These are phyloP conservation scores for Apiotrichum gamsii DNA, from an alignment of 1,284 basidiomycete species.

Conservation along the genomic window DNA sequence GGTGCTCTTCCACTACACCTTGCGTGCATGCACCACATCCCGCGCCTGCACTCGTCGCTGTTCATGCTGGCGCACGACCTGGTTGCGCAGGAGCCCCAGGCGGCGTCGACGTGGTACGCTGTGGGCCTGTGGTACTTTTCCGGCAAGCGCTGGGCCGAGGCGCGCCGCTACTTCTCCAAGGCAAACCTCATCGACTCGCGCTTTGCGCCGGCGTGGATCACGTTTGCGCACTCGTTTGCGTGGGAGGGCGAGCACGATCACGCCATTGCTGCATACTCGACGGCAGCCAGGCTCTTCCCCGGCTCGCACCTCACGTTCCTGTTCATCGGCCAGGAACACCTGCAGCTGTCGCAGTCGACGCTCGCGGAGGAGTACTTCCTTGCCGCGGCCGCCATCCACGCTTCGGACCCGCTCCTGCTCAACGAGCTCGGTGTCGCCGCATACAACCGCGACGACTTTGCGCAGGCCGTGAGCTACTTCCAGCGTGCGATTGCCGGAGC, in stretches of 20 bases:
- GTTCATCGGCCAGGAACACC: conserved; percentile 91
- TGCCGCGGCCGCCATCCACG: conserved; percentile 71
- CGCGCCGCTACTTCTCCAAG: conserved; percentile 90
- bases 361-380: conserved; percentile 82
- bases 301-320: conserved; percentile 89
- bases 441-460: conserved; percentile 71
- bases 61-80: conserved; percentile 95
- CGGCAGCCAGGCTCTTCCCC: conserved; percentile 86
- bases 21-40: conserved; percentile 93
- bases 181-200: conserved; percentile 93
- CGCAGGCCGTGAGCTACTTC: conserved; percentile 65
- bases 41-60: conserved; percentile 80
- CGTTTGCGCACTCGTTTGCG: conserved; percentile 95
- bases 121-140: conserved; percentile 96
- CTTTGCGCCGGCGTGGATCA: conserved; percentile 94
- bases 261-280: conserved; percentile 95
- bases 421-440: conserved; percentile 93
- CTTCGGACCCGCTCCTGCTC: conserved; percentile 76
- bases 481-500: conserved; percentile 65
- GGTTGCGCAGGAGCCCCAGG: conserved; percentile 86
- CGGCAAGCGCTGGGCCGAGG: conserved; percentile 76
- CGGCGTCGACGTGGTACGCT: conserved; percentile 93
- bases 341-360: conserved; percentile 73
- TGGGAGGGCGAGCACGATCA: conserved; percentile 97
- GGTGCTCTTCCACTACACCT: conserved; percentile 87